Conservation (phyloP, 345 rosid species). For the Aquilaria malaccensis region DNA sequence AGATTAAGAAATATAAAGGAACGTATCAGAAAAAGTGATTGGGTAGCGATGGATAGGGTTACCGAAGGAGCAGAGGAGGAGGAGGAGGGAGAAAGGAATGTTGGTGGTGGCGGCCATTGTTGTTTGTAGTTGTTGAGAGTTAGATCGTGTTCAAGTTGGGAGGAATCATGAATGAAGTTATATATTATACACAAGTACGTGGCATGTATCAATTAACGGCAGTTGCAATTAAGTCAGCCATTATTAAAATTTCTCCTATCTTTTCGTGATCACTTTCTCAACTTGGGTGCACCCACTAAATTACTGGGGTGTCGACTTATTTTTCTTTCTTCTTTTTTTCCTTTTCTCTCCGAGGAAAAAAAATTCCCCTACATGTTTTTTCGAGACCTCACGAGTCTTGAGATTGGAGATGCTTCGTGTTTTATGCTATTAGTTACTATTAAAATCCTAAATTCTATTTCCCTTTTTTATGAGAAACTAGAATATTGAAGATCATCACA, state of each 20-base stretch:
- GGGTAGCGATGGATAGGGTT: too few relatives aligned
- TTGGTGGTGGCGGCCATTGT: conserved; percentile 14
- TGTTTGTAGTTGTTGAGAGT: conserved; percentile 1
- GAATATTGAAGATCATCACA: too few relatives aligned
- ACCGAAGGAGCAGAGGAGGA: conserved; percentile 24
- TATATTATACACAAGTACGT: conserved; percentile 1
- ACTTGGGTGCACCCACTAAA: too few relatives aligned
- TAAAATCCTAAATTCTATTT: too few relatives aligned
- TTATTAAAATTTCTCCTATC: conserved; percentile 1
- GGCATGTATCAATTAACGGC: neutral
- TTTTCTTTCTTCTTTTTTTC: too few relatives aligned
- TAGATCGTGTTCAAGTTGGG: conserved; percentile 10
- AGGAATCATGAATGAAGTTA: conserved; percentile 12
- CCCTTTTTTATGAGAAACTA: too few relatives aligned
- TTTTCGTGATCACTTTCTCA: conserved; percentile 20
- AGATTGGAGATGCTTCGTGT: too few relatives aligned
- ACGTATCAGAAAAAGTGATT: neutral
- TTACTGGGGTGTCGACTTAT: too few relatives aligned
- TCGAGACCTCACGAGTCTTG: too few relatives aligned
- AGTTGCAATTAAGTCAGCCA: neutral
- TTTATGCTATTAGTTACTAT: too few relatives aligned
- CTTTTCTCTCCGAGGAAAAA: too few relatives aligned
- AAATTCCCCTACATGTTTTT: too few relatives aligned
- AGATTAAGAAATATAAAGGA: neutral
- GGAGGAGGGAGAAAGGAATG: conserved; percentile 15